phyloP scores from a whole-genome alignment of 306 rosid species.

The Pyrus betulifolia region DNA sequence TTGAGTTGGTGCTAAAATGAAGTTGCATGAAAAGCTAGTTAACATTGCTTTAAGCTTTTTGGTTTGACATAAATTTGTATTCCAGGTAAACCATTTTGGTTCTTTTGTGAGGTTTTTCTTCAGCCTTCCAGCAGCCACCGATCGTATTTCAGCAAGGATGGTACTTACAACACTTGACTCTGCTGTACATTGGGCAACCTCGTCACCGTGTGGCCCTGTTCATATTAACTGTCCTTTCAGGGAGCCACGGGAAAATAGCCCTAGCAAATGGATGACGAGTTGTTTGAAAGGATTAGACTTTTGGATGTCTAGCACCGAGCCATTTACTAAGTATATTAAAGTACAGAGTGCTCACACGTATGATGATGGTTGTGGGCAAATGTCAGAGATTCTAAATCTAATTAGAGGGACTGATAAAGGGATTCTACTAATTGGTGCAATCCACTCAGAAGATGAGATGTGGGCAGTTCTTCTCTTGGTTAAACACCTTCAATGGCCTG shows the following conservation, averaged over 20 bases:
- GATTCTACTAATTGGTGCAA: constrained; percentile 64
- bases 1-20: not conserved
- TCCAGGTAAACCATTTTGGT: constrained; percentile 89
- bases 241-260: constrained; percentile 84
- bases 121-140: constrained; percentile 79
- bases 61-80: constrained; percentile 7
- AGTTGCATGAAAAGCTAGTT: constrained; percentile 9
- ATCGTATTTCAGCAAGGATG: constrained; percentile 67
- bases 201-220: constrained; percentile 81
- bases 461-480: constrained; percentile 90
- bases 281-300: constrained; percentile 67
- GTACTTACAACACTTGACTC: constrained; percentile 90
- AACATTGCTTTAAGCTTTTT: not conserved
- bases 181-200: constrained; percentile 77
- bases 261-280: constrained; percentile 53
- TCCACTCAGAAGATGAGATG: constrained; percentile 88
- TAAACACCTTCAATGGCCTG: constrained; percentile 86
- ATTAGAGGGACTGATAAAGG: constrained; percentile 48
- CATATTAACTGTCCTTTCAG: constrained; percentile 89
- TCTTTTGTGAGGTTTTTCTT: constrained; percentile 89
- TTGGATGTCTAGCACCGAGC: constrained; percentile 69
- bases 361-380: constrained; percentile 31
- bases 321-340: constrained; percentile 77
- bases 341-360: constrained; percentile 27
- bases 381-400: constrained; percentile 50